Conservation (phyloP, 306 rosid genomes). For the Inga leiocalycina region DNA sequence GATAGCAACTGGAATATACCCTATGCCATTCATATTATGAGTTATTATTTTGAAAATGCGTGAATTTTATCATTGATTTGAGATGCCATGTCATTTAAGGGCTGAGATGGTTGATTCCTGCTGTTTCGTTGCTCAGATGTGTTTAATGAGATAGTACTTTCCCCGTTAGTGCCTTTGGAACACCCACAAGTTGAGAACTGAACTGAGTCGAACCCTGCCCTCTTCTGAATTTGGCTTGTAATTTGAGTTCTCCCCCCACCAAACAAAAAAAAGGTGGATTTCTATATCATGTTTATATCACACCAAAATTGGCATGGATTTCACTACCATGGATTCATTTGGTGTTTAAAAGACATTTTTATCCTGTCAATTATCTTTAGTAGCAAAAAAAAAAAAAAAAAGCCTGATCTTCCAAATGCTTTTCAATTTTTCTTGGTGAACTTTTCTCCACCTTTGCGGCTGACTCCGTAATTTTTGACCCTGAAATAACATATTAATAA, state of each 20-base stretch:
- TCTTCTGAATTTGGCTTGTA: background rate
- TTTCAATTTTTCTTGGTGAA: background rate
- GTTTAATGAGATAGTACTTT: conserved; percentile 23
- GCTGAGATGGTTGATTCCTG: conserved; percentile 5
- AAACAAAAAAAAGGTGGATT: background rate
- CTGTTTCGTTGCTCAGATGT: conserved; percentile 5
- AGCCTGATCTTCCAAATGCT: background rate
- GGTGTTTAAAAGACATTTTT: background rate
- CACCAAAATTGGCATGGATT: background rate
- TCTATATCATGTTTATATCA: background rate
- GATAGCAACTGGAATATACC: conserved; percentile 1
- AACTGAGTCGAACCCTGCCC: background rate
- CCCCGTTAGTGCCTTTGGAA: background rate
- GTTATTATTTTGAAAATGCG: background rate
- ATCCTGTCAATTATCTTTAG: background rate
- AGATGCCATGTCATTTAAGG: background rate
- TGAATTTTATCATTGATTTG: background rate
- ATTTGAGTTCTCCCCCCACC: background rate
- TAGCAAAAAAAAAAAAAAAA: background rate
- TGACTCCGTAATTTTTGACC: background rate
- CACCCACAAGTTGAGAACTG: background rate
- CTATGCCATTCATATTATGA: background rate
- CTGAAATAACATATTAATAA: background rate
- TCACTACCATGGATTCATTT: background rate
- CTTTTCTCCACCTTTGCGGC: background rate